phyloP scores from a whole-genome alignment of 768 basidiomycete species.

The Pleurotus salmoneostramineus region DNA sequence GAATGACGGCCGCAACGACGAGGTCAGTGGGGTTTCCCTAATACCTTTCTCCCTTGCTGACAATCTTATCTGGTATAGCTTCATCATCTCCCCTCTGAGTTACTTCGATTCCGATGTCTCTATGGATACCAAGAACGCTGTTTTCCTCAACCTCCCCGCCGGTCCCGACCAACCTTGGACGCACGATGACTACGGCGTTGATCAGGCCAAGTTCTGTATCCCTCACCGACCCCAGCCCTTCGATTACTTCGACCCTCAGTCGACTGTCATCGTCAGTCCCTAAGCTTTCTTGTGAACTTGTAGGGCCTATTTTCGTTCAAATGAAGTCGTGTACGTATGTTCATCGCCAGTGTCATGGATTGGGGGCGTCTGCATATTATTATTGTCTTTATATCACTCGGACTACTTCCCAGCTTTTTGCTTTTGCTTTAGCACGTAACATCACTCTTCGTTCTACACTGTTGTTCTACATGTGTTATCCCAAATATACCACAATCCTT shows the following conservation, averaged over 20 bases:
- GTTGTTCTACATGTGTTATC: too few relatives aligned
- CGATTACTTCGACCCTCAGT: neutral
- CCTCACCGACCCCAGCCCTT: conserved; percentile 20
- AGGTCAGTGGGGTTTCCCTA: conserved; percentile 28
- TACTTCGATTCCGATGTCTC: conserved; percentile 64
- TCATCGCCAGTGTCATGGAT: too few relatives aligned
- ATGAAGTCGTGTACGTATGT: too few relatives aligned
- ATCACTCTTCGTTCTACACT: too few relatives aligned
- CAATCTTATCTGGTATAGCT: conserved; percentile 25
- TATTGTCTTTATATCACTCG: too few relatives aligned
- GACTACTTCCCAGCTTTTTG: too few relatives aligned
- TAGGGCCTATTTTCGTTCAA: too few relatives aligned
- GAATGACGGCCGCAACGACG: conserved; percentile 51
- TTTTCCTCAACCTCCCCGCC: conserved; percentile 38
- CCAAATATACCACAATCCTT: too few relatives aligned
- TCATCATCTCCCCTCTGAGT: conserved; percentile 59
- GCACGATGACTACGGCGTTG: conserved; percentile 53
- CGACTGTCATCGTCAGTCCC: neutral
- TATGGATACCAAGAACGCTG: conserved; percentile 51
- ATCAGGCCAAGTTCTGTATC: conserved; percentile 23
- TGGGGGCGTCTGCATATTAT: too few relatives aligned
- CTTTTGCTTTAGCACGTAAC: too few relatives aligned
- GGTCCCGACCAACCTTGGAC: conserved; percentile 32
- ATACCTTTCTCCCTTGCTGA: neutral
- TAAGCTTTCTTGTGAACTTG: neutral